phyloP scores from a whole-genome alignment of 2,329 filamentous ascomycete genomes.

The Verticillium nonalfalfae region DNA sequence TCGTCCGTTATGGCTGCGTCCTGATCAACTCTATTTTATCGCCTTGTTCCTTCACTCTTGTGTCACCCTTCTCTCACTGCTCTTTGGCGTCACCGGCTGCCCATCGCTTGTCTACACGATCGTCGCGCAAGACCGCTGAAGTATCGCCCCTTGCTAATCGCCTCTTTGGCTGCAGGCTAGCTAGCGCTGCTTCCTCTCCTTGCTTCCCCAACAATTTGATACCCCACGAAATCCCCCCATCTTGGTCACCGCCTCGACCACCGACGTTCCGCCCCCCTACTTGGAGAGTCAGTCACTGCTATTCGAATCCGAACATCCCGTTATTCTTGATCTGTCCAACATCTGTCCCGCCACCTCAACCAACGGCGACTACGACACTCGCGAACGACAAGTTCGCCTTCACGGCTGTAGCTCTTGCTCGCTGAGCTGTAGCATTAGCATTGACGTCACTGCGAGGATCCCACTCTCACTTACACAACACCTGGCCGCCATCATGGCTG shows the following conservation, averaged over 20 bases:
- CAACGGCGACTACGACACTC: background rate
- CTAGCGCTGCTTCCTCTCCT: background rate
- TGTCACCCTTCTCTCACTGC: background rate
- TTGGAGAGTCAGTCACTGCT: background rate
- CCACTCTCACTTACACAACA: slow-evolving; percentile 5
- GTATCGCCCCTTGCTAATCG: background rate
- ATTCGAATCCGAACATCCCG: background rate
- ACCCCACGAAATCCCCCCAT: background rate
- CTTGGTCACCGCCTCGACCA: background rate
- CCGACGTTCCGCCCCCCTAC: background rate
- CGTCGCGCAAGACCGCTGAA: background rate
- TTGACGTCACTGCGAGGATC: slow-evolving; percentile 5
- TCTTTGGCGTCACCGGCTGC: background rate
- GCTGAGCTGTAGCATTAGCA: background rate
- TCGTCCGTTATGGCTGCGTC: background rate
- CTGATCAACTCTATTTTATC: background rate
- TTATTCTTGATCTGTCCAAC: too few relatives aligned
- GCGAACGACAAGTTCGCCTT: background rate
- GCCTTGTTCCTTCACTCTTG: background rate
- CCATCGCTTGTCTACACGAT: background rate
- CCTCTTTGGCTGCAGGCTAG: background rate
- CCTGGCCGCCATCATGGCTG: slow-evolving; percentile 37
- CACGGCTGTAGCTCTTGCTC: slow-evolving; percentile 6
- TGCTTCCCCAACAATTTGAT: background rate
- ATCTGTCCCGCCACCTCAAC: background rate